phyloP scores from a whole-genome alignment of 2,329 filamentous ascomycete species.

The Venturia oleaginea region DNA sequence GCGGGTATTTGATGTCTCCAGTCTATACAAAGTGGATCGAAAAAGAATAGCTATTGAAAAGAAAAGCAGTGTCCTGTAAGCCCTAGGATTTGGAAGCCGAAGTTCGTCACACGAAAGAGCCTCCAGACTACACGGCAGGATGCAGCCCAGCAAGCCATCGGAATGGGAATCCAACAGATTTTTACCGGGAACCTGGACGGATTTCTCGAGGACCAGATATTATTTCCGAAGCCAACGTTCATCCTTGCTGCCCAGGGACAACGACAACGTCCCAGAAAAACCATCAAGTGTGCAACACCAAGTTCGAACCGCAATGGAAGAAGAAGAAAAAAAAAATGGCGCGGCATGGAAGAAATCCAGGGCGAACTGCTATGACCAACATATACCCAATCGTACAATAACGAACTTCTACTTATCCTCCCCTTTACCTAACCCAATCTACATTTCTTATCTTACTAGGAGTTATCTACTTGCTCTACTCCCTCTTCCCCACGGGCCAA shows the following conservation, averaged over 20 bases:
- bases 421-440: too few relatives aligned
- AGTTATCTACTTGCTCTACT: too few relatives aligned
- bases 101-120: background rate
- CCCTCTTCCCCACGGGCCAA: too few relatives aligned
- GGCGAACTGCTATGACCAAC: too few relatives aligned
- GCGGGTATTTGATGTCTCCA: background rate
- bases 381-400: too few relatives aligned
- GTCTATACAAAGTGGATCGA: background rate
- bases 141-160: background rate
- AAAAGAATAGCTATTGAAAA: background rate
- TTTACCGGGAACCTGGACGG: background rate
- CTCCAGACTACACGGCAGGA: background rate
- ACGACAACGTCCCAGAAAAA: too few relatives aligned
- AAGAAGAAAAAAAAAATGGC: too few relatives aligned
- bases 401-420: too few relatives aligned
- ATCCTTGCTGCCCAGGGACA: background rate
- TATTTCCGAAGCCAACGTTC: background rate
- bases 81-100: background rate
- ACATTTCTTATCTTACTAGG: too few relatives aligned
- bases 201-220: background rate
- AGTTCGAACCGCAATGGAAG: too few relatives aligned
- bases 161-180: background rate
- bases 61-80: background rate
- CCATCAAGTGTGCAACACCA: too few relatives aligned
- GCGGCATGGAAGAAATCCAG: too few relatives aligned